Evolutionary conservation across 2,329 filamentous ascomycete genomes (phyloP).

Genomic region (Zarea fungicola): DNA sequence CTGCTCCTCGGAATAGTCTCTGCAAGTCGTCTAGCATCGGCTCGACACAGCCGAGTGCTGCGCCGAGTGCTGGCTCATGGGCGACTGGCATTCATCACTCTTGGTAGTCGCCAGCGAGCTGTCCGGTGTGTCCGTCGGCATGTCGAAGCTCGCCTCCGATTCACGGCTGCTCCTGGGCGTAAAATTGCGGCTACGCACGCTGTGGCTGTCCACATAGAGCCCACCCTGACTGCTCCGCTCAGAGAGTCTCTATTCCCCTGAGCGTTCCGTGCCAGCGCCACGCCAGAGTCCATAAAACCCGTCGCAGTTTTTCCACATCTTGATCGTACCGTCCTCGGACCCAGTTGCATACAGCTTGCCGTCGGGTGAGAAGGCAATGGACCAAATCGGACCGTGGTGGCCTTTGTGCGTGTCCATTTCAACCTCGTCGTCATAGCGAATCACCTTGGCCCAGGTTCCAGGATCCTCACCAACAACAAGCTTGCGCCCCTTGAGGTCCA

Average conservation of each 20-base stretch:
- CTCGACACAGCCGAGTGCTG: slow-evolving; percentile 1
- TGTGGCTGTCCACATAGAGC: not conserved
- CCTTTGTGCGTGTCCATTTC: slow-evolving; percentile 93
- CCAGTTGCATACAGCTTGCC: slow-evolving; percentile 94
- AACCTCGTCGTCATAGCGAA: slow-evolving; percentile 76
- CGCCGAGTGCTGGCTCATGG: slow-evolving; percentile 5
- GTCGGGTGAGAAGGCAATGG: slow-evolving; percentile 87
- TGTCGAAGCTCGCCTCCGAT: slow-evolving; percentile 11
- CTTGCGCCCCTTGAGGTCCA: slow-evolving; percentile 75
- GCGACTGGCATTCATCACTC: slow-evolving; percentile 10
- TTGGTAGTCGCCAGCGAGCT: slow-evolving; percentile 10
- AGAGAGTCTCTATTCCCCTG: slow-evolving; percentile 31
- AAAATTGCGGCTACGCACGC: slow-evolving; percentile 6
- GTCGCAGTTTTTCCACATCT: slow-evolving; percentile 73
- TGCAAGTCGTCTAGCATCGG: not conserved
- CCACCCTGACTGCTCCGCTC: not conserved
- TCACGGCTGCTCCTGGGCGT: slow-evolving; percentile 11
- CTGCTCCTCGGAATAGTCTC: too few species aligned
- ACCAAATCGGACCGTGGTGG: slow-evolving; percentile 97
- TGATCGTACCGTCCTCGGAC: slow-evolving; percentile 96
- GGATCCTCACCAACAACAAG: slow-evolving; percentile 86
- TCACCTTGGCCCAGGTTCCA: slow-evolving; percentile 95
- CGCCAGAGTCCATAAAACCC: slow-evolving; percentile 61
- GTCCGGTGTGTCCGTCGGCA: slow-evolving; percentile 6
- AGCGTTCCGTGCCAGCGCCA: slow-evolving; percentile 39